Evolutionary conservation across 768 basidiomycete species (phyloP).

Genomic region (Suillus plorans): DNA sequence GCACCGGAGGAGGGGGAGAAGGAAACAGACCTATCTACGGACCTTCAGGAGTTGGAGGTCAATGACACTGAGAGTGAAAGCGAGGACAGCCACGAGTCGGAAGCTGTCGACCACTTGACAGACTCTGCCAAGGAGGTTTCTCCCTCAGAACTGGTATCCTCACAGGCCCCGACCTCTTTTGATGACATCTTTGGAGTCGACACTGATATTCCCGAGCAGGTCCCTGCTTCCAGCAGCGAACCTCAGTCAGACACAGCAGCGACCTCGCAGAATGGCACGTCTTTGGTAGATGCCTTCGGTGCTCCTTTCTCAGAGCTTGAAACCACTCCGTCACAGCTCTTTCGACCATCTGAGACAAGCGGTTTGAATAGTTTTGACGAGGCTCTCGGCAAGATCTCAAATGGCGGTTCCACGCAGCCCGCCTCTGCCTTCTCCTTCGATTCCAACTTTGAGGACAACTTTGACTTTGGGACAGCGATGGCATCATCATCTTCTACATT

Average conservation of each 20-base stretch:
- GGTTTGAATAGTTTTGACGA: conserved; percentile 70
- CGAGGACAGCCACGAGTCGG: conserved; percentile 32
- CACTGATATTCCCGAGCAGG: conserved; percentile 21
- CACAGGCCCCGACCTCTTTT: conserved; percentile 37
- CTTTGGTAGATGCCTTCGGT: conserved; percentile 42
- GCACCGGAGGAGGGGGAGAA: conserved; percentile 18
- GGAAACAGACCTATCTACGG: conserved; percentile 53
- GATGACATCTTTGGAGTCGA: conserved; percentile 55
- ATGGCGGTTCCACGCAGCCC: conserved; percentile 33
- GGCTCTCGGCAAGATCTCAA: conserved; percentile 58
- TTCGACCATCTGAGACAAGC: conserved; percentile 19
- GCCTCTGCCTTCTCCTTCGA: conserved; percentile 59
- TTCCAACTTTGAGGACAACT: conserved; percentile 60
- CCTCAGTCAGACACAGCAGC: conserved; percentile 19
- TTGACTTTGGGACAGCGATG: conserved; percentile 55
- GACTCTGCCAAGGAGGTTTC: conserved; percentile 4
- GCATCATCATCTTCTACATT: conserved; percentile 29
- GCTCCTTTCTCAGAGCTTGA: conserved; percentile 25
- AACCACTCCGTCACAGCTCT: conserved; percentile 12
- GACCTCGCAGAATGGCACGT: conserved; percentile 16
- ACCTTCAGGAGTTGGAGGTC: conserved; percentile 57
- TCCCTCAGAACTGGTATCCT: conserved; percentile 10
- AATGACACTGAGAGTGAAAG: conserved; percentile 56
- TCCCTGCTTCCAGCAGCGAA: conserved; percentile 18
- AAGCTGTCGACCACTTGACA: conserved; percentile 9